A percentile compares a stretch with the other conserved stretches of the same genome.
These are phyloP conservation scores for Parietichytrium sp. DNA, from an alignment of 108 stramenopile species.

Conservation along the genomic window DNA sequence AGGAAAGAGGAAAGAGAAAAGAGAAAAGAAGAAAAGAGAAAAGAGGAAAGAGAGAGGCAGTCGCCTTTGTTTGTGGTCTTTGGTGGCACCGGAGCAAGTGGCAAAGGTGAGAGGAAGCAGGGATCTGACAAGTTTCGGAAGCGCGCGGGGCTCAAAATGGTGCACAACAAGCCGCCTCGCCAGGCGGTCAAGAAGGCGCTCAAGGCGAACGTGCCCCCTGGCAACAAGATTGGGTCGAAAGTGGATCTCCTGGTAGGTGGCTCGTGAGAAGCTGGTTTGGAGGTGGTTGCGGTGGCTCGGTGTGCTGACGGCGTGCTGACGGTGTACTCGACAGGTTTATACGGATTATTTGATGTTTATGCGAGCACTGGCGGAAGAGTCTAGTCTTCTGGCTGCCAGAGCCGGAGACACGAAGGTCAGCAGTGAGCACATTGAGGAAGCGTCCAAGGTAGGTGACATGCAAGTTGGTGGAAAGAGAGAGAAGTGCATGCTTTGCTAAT, in stretches of 20 bases:
- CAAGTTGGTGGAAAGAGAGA: too few species aligned
- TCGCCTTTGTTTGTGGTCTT: not conserved
- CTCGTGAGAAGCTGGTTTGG: not conserved
- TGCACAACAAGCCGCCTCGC: not conserved
- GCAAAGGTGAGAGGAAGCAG: not conserved
- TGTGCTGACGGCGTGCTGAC: not conserved
- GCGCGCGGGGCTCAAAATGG: not conserved
- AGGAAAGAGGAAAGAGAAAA: not conserved
- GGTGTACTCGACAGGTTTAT: not conserved
- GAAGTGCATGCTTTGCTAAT: too few species aligned
- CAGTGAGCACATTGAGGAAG: not conserved
- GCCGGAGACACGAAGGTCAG: not conserved
- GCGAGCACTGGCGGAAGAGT: constrained; percentile 6
- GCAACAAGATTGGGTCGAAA: not conserved
- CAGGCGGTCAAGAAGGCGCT: not conserved
- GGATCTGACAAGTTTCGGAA: not conserved
- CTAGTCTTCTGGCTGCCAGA: not conserved
- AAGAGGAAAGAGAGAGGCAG: not conserved
- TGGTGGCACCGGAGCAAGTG: not conserved
- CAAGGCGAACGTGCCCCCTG: not conserved
- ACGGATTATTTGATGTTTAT: constrained; percentile 16
- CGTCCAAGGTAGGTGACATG: not conserved
- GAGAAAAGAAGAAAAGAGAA: not conserved
- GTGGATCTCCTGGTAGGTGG: constrained; percentile 19
- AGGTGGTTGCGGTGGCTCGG: not conserved